These are phyloP conservation scores for Phialemoniopsis sp. DNA, from an alignment of 2,329 filamentous ascomycete genomes.

Conservation along the genomic window DNA sequence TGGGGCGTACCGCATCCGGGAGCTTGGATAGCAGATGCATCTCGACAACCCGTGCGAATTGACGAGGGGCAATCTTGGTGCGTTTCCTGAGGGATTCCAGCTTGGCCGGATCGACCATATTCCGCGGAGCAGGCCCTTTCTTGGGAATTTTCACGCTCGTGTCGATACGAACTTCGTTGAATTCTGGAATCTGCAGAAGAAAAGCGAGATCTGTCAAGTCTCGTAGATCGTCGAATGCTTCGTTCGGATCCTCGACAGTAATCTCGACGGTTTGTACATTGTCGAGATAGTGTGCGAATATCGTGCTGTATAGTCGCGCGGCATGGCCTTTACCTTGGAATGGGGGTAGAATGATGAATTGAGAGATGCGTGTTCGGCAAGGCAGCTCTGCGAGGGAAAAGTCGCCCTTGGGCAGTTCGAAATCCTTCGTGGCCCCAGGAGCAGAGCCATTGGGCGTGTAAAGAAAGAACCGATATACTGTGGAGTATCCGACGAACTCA, in stretches of 20 bases:
- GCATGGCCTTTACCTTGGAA: constrained; percentile 82
- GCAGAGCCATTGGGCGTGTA: constrained; percentile 46
- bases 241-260: constrained; percentile 91
- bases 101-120: constrained; percentile 54
- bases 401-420: constrained; percentile 28
- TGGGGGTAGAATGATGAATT: constrained; percentile 86
- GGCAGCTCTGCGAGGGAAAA: constrained; percentile 57
- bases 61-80: constrained; percentile 71
- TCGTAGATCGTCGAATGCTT: constrained; percentile 75
- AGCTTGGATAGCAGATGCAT: constrained; percentile 67
- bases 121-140: constrained; percentile 38
- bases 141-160: constrained; percentile 42
- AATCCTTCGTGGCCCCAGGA: constrained; percentile 22
- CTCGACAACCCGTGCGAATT: constrained; percentile 71
- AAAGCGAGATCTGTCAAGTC: constrained; percentile 69
- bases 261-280: constrained; percentile 72
- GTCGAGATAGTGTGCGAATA: constrained; percentile 67
- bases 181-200: constrained; percentile 55
- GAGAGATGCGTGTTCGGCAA: constrained; percentile 80
- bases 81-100: constrained; percentile 54
- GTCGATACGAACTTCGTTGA: constrained; percentile 53
- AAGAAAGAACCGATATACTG: constrained; percentile 81
- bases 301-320: constrained; percentile 72
- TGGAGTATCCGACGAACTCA: constrained; percentile 82
- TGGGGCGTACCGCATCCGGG: constrained; percentile 50